Conservation (phyloP, 768 basidiomycete species). For the Phlebiopsis flavidoalba region DNA sequence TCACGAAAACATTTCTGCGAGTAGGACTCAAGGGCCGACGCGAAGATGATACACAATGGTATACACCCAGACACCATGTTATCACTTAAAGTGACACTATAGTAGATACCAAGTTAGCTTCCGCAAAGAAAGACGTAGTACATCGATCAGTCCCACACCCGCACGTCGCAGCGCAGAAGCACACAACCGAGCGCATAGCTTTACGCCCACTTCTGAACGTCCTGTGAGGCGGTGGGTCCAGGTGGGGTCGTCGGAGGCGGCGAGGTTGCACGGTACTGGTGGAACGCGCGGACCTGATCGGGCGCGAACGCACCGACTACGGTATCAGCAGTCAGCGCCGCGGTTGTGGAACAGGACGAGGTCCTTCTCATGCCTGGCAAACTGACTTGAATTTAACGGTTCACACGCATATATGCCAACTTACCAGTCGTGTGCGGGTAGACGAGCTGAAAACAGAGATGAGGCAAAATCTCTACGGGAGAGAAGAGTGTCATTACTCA, state of each 20-base stretch:
- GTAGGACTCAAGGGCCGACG: no score
- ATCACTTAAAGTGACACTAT: no score
- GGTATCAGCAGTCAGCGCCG: constrained; percentile 67
- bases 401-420: background rate
- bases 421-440: constrained; percentile 75
- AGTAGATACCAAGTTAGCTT: no score
- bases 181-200: background rate
- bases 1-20: no score
- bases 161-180: no score
- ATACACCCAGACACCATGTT: no score
- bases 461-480: constrained; percentile 3
- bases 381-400: background rate
- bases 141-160: no score
- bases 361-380: constrained; percentile 50
- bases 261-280: constrained; percentile 90
- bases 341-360: constrained; percentile 86
- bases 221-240: constrained; percentile 58
- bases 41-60: no score
- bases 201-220: constrained; percentile 57
- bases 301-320: constrained; percentile 72
- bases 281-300: constrained; percentile 70
- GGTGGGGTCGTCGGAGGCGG: constrained; percentile 64
- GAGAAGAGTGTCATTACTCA: constrained; percentile 25
- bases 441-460: constrained; percentile 44
- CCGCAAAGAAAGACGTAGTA: no score